A percentile compares a stretch with the other conserved stretches of the same genome.
Evolutionary conservation across 257 asterid species (phyloP).

Genomic region (Ballota nigra): DNA sequence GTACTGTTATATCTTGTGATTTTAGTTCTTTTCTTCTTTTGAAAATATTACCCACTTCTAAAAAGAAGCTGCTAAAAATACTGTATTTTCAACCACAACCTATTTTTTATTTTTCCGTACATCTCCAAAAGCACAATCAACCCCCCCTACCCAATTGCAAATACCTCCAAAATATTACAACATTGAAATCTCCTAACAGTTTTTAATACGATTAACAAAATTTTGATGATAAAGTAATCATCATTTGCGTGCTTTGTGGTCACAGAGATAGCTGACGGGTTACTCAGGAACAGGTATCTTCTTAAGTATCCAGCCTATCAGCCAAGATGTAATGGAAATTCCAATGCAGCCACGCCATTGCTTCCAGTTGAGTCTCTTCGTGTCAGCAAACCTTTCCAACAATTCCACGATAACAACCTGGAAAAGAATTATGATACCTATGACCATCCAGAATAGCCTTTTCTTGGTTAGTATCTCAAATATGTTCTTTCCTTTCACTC

Average conservation of each 20-base stretch:
- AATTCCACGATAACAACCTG: constrained; percentile 19
- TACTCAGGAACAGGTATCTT: constrained; percentile 3
- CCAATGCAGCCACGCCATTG: constrained; percentile 18
- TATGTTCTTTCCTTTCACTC: neutral
- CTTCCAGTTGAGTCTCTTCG: constrained; percentile 18
- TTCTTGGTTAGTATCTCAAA: constrained; percentile 16
- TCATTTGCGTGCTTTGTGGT: neutral
- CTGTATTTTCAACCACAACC: too few species aligned
- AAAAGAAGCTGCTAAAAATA: too few species aligned
- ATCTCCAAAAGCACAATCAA: too few species aligned
- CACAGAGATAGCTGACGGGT: neutral
- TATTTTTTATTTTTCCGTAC: too few species aligned
- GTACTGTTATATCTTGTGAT: too few species aligned
- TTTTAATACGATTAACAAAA: too few species aligned
- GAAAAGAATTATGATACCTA: constrained; percentile 4
- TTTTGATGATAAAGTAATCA: too few species aligned
- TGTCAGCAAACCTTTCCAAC: neutral
- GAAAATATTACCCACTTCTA: too few species aligned
- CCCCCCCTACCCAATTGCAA: too few species aligned
- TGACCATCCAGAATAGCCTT: constrained; percentile 12
- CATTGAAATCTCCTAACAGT: too few species aligned
- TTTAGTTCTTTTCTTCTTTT: too few species aligned
- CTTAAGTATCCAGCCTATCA: constrained; percentile 13
- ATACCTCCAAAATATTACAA: too few species aligned
- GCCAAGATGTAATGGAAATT: constrained; percentile 14